These are phyloP conservation scores for Tetrapisispora phaffii DNA, from an alignment of 805 yeast species.

Conservation along the genomic window DNA sequence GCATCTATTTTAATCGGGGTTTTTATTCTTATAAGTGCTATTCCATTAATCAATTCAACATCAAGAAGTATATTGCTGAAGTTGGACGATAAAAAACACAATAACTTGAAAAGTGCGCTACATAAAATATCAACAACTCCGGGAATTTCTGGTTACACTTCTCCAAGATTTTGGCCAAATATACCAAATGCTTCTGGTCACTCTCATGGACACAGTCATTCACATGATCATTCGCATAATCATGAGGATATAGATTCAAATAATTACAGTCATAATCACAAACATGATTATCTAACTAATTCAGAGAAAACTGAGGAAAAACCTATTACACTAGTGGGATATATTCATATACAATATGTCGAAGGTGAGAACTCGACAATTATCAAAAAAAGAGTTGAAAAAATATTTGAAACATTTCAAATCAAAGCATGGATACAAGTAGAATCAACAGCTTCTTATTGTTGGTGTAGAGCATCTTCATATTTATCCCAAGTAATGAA, in stretches of 20 bases:
- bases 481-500: slow-evolving; percentile 1
- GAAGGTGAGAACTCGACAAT: slow-evolving; percentile 55
- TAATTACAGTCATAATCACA: slow-evolving; percentile 26
- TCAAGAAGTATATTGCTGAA: slow-evolving; percentile 62
- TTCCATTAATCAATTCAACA: slow-evolving; percentile 77
- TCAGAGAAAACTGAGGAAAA: slow-evolving; percentile 26
- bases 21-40: slow-evolving; percentile 68
- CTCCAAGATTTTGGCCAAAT: slow-evolving; percentile 87
- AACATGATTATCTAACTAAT: slow-evolving; percentile 10
- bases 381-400: slow-evolving; percentile 51
- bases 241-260: slow-evolving; percentile 8
- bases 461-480: slow-evolving; percentile 52
- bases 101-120: slow-evolving; percentile 50
- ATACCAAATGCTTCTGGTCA: slow-evolving; percentile 21
- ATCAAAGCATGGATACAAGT: slow-evolving; percentile 56
- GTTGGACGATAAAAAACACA: slow-evolving; percentile 50
- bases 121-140: slow-evolving; percentile 58
- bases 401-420: slow-evolving; percentile 39
- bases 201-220: slow-evolving; percentile 23
- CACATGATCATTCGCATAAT: slow-evolving; percentile 12
- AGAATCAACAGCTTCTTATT: slow-evolving; percentile 50
- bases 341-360: slow-evolving; percentile 65
- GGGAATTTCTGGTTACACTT: slow-evolving; percentile 77
- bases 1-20: slow-evolving; percentile 82
- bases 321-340: slow-evolving; percentile 47